These are phyloP conservation scores for Taxillus chinensis DNA, from an alignment of 164 flowering plant genomes.

Conservation along the genomic window DNA sequence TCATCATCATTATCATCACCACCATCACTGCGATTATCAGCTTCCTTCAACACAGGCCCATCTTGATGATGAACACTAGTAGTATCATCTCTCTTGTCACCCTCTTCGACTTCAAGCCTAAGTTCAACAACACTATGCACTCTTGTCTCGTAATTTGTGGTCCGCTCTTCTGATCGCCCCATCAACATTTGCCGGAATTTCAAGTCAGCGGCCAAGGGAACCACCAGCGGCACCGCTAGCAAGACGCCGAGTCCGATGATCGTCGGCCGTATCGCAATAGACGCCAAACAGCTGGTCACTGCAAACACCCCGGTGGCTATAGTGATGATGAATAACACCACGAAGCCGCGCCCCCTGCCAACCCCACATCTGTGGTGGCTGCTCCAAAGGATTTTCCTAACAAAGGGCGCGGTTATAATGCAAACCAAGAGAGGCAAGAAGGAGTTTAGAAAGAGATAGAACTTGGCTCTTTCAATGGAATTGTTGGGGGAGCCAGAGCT, in stretches of 20 bases:
- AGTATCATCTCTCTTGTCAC: background rate
- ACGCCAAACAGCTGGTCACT: constrained; percentile 32
- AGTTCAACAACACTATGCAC: constrained; percentile 16
- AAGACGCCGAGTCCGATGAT: constrained; percentile 24
- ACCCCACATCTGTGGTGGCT: background rate
- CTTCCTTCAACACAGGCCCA: constrained; percentile 6
- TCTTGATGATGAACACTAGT: background rate
- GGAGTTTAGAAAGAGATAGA: constrained; percentile 57
- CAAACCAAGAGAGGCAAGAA: constrained; percentile 40
- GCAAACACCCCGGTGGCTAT: constrained; percentile 51
- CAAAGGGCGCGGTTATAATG: constrained; percentile 30
- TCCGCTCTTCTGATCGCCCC: constrained; percentile 3
- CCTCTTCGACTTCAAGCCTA: background rate
- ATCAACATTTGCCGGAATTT: constrained; percentile 11
- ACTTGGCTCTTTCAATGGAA: constrained; percentile 22
- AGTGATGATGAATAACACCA: constrained; percentile 39
- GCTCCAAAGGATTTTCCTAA: constrained; percentile 4
- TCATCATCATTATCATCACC: background rate
- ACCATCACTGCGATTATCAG: background rate
- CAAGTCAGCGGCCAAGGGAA: constrained; percentile 21
- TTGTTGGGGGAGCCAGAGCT: no score
- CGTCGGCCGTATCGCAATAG: constrained; percentile 4
- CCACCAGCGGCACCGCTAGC: constrained; percentile 27
- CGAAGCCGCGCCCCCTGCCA: constrained; percentile 23
- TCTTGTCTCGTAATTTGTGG: constrained; percentile 6